Evolutionary conservation across 306 rosid species (phyloP).

Genomic region (Morella rubra): DNA sequence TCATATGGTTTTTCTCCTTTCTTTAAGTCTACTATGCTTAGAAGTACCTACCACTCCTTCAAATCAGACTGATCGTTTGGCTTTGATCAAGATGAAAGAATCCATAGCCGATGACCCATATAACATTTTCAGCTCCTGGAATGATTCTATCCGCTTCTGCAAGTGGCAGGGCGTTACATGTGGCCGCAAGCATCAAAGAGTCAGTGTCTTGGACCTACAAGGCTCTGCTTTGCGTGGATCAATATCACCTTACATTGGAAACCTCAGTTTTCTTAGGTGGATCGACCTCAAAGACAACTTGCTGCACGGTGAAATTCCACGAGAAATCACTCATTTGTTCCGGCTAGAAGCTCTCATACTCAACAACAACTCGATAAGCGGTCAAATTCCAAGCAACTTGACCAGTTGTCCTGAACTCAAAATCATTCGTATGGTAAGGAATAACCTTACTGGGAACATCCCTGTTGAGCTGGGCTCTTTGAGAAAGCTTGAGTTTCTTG

Average conservation of each 20-base stretch:
- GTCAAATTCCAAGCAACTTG: constrained; percentile 38
- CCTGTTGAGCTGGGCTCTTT: constrained; percentile 23
- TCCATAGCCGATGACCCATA: constrained; percentile 26
- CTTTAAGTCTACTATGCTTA: neutral
- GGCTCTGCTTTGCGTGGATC: constrained; percentile 22
- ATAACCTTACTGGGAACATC: constrained; percentile 21
- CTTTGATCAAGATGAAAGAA: constrained; percentile 34
- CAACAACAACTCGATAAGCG: constrained; percentile 28
- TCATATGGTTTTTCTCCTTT: neutral
- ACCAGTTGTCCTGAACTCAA: constrained; percentile 19
- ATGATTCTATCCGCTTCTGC: constrained; percentile 39
- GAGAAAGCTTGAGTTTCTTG: constrained; percentile 12
- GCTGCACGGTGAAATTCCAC: constrained; percentile 34
- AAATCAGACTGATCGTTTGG: neutral
- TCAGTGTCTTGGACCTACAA: constrained; percentile 11
- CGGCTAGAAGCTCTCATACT: constrained; percentile 7
- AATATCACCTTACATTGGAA: constrained; percentile 43
- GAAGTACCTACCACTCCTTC: neutral
- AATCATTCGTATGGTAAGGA: neutral
- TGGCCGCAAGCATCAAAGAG: constrained; percentile 31
- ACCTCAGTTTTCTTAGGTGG: constrained; percentile 26
- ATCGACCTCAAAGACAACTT: constrained; percentile 19
- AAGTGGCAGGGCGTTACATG: constrained; percentile 51
- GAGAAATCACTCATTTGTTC: constrained; percentile 23
- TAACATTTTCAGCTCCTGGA: constrained; percentile 33